Base-by-base conservation (phyloP, 345 rosid genomes). In the Erysimum cheiranthoides region DNA sequence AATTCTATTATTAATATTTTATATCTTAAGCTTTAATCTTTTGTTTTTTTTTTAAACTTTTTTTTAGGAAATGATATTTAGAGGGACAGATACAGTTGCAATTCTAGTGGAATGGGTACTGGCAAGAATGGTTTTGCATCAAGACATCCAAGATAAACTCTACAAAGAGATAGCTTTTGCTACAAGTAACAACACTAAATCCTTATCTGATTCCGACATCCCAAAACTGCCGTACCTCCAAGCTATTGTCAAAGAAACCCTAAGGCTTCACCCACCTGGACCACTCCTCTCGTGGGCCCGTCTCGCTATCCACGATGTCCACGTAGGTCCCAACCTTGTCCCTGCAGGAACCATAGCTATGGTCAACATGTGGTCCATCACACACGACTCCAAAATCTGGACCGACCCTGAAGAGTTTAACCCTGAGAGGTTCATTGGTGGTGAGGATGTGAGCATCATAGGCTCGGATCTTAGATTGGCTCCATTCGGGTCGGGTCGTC, bases 331-430 rank as follows among this genome's bases (percentile, higher is more conserved):
- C 3, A 79, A 76, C 40, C 76, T 86, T n/a, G 61, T 93, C 64
- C 97, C 97, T 0, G 91, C 90, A 0, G 94, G 96, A 61, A 90
- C 97, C 25, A 84, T 94, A 0, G 97, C 96, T 32, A 93, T 91
- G 97, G 97, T 93, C 18, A 91, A 87, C 84, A 93, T 91, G 98
- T 93, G 96, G 97, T 80, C 94, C 2, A 93, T 92, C 16, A 85
- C 96, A 6, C 97, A 90, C 18, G 90, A 94, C 50, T 62, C 68
- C 45, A 56, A 61, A 38, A 53, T 86, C 36, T 92, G 97, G 97
- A 8, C 75, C 0, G 78, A 83, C 35, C 84, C 96, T 2, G 78
- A 82, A 14, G 66, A 72, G 39, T 92, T 86, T 75, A 83, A 79
- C 10, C 98, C 97, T 2, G 91, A 88, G 68, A 80, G 89, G 79